Evolutionary conservation across 2,329 filamentous ascomycete genomes (phyloP).

Genomic region (Epicoccum nigrum): DNA sequence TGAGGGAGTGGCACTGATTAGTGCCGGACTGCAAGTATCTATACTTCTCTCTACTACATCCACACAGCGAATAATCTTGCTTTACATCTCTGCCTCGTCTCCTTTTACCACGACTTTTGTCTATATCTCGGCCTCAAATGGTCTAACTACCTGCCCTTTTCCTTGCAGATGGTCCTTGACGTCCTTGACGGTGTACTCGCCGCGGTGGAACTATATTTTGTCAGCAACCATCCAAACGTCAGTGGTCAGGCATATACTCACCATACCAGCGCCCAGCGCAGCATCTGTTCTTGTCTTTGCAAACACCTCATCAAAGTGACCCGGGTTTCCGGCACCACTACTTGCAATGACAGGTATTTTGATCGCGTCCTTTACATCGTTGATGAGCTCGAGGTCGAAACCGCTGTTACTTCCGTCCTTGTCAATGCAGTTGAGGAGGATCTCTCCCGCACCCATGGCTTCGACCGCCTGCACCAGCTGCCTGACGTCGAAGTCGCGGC

Average conservation of each 20-base stretch:
- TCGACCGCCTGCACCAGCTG: conserved; percentile 89
- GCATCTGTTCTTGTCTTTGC: conserved; percentile 84
- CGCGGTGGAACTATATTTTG: conserved; percentile 76
- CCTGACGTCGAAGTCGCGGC: conserved; percentile 89
- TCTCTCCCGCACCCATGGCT: conserved; percentile 93
- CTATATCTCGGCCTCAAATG: conserved; percentile 63
- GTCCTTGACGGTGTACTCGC: conserved; percentile 91
- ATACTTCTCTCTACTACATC: conserved; percentile 1
- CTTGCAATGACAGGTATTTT: conserved; percentile 95
- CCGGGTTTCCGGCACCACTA: conserved; percentile 86
- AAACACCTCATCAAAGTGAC: conserved; percentile 92
- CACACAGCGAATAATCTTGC: too few relatives aligned
- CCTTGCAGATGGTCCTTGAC: conserved; percentile 83
- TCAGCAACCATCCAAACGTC: background rate
- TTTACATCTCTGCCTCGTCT: background rate
- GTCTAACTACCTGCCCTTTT: conserved; percentile 77
- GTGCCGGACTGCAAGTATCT: background rate
- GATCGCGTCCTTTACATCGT: conserved; percentile 83
- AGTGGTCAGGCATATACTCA: conserved; percentile 45
- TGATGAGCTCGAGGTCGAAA: conserved; percentile 91
- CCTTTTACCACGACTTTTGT: background rate
- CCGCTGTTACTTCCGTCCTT: conserved; percentile 93
- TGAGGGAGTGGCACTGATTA: background rate
- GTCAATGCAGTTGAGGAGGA: conserved; percentile 97
- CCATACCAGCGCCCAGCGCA: conserved; percentile 92